Evolutionary conservation across 2,329 filamentous ascomycete genomes (phyloP), one percentile per base, ranked within the genome.

Genomic region (Chrysoporthe cubensis): DNA sequence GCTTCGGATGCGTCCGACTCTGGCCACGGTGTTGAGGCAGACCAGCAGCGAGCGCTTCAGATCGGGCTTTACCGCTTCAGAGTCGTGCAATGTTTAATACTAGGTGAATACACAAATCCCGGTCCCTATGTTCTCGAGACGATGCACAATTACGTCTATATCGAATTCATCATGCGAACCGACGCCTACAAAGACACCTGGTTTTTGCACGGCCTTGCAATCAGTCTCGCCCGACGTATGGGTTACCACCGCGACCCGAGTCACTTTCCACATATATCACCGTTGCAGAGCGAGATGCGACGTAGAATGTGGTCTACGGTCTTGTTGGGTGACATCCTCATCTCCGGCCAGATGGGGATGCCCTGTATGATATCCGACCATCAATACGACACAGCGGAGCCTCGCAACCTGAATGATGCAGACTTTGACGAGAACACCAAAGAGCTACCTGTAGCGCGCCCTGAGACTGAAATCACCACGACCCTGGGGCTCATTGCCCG

Each of bases 51-150:
- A 40, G 11, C 18, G n/a, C 57, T 60, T 11, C 64, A 66, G 7
- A 61, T 61, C 14, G 64, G 44, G 4, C 21, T 66, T 7, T 75
- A 72, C 67, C 75, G 74, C 14, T 74, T 76, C 56, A 76, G 75
- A 65, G 75, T 72, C 1, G 77, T 75, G 1, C 79, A 82, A 56
- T 81, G 80, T 34, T 73, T 82, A 0, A 52, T 76, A 2, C 64
- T 79, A 6, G 80, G 77, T 4, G 70, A 78, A 34, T 85, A 84
- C 63, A 81, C 80, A 11, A 81, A 78, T 11, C 76, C 78, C 2
- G 81, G 82, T 1, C 75, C 78, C 0, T 80, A 81, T 43, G 81
- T 81, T 0, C 69, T 81, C 0, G 79, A 81, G 57, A 78, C 80
- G 0, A 54, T 82, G 6, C 71, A 79, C 16, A 74, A 77, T 4